phyloP scores from a whole-genome alignment of 129 eudicot genomes.

The Centaurea solstitialis region DNA sequence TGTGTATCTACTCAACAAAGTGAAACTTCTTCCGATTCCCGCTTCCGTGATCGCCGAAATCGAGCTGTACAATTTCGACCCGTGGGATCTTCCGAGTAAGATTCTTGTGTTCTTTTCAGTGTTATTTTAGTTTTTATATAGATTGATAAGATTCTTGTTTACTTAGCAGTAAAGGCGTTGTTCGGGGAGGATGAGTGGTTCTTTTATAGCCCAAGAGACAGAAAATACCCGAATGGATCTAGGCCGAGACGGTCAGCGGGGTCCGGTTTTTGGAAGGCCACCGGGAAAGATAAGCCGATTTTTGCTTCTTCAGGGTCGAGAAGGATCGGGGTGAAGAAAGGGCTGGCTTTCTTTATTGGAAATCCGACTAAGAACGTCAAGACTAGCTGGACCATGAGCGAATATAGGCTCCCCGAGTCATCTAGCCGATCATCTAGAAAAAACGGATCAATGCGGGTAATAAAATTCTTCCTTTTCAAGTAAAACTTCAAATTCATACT shows the following conservation, averaged over 20 bases:
- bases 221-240: slow-evolving; percentile 67
- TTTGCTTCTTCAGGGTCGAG: slow-evolving; percentile 46
- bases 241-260: slow-evolving; percentile 65
- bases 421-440: slow-evolving; percentile 37
- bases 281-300: slow-evolving; percentile 61
- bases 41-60: slow-evolving; percentile 52
- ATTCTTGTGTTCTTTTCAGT: neutral
- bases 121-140: neutral
- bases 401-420: slow-evolving; percentile 63
- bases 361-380: slow-evolving; percentile 51
- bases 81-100: slow-evolving; percentile 76
- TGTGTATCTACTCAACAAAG: slow-evolving; percentile 51
- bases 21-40: slow-evolving; percentile 41
- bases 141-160: slow-evolving; percentile 5
- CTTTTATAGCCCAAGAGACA: slow-evolving; percentile 64
- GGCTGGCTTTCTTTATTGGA: slow-evolving; percentile 53
- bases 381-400: slow-evolving; percentile 74
- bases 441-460: slow-evolving; percentile 71
- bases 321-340: slow-evolving; percentile 62
- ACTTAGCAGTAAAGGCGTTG: slow-evolving; percentile 43
- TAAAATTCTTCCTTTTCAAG: neutral
- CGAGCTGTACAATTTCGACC: slow-evolving; percentile 62
- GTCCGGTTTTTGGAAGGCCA: slow-evolving; percentile 76
- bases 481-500: neutral
- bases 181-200: slow-evolving; percentile 72